Percentiles rank a stretch among this genome's conserved stretches.
phyloP scores from a whole-genome alignment of 305 asterid species.

The Lippia alba region DNA sequence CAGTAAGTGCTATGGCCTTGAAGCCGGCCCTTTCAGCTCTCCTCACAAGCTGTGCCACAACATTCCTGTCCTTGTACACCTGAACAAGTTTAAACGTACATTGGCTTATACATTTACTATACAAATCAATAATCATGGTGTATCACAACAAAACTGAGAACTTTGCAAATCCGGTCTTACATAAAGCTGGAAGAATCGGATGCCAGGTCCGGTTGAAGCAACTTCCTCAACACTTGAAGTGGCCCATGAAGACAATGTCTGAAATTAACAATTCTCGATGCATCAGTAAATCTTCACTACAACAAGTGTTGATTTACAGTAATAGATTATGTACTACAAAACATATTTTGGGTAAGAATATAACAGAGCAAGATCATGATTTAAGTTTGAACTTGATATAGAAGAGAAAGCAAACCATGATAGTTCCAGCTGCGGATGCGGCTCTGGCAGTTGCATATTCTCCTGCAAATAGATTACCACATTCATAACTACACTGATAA shows the following conservation, averaged over 20 bases:
- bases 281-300: slow-evolving; percentile 13
- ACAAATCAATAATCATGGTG: neutral
- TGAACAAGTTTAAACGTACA: slow-evolving; percentile 37
- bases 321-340: neutral
- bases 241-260: slow-evolving; percentile 96
- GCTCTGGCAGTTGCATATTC: slow-evolving; percentile 98
- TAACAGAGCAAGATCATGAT: neutral
- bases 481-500: neutral
- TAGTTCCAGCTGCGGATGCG: slow-evolving; percentile 91
- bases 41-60: slow-evolving; percentile 90
- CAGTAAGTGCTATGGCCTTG: slow-evolving; percentile 96
- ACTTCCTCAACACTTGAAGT: slow-evolving; percentile 97
- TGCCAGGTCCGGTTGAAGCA: slow-evolving; percentile 96
- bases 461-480: slow-evolving; percentile 56
- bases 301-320: slow-evolving; percentile 5
- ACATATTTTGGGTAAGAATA: neutral
- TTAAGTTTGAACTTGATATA: neutral
- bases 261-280: slow-evolving; percentile 37
- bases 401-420: slow-evolving; percentile 68
- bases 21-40: slow-evolving; percentile 97
- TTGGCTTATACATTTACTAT: neutral
- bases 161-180: slow-evolving; percentile 47
- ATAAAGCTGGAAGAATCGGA: slow-evolving; percentile 95
- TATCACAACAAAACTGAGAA: neutral
- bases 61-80: slow-evolving; percentile 94